Evolutionary conservation across 2,329 filamentous ascomycete species (phyloP), one percentile per base, ranked within the genome.

Genomic region (Tolypocladium pustulatum): DNA sequence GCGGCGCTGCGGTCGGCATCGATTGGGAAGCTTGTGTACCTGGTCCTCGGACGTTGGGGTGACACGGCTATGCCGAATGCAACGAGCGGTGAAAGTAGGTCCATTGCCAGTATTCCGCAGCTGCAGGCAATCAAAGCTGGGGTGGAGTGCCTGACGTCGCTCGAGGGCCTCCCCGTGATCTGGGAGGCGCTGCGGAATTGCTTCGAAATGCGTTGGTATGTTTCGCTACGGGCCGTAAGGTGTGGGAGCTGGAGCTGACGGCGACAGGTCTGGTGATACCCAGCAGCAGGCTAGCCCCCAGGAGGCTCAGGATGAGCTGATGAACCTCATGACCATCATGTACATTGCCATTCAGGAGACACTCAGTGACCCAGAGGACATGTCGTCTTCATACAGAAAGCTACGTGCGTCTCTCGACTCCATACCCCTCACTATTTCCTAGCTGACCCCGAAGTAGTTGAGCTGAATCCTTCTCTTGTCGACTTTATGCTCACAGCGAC

Each of bases 401-500:
- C 73, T 89, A 5, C 67, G 79, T 82, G 74, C 72, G 79, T 76
- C 41, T 30, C 15, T 34, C 1, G 6, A 3, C 30, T 20, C 52
- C 22, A 13, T 27, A n/a, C 34, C 43, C 25, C 4, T 7, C n/a
- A 22, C 41, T 17, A n/a, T 1, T 25, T 5, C 1, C 5, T 20
- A 20, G 9, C 52, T 55, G 27, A 60, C 30, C 12, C 9, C 61
- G 13, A 8, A 8, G n/a, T 25, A 81, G 81, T 83, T 61, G 75
- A 75, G 12, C 72, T 90, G 56, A 77, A 85, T 30, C 90, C 90
- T 0, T 82, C 82, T 57, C 72, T 96, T 54, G 79, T 92, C 22
- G 81, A 88, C 54, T 87, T 87, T 59, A 80, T 96, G 70, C 82
- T 92, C 36, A 83, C 87, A 54, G 81, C 84, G 25, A 84, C 85